Evolutionary conservation across 2,329 filamentous ascomycete species (phyloP).

Genomic region (Diaporthe citrichinensis): DNA sequence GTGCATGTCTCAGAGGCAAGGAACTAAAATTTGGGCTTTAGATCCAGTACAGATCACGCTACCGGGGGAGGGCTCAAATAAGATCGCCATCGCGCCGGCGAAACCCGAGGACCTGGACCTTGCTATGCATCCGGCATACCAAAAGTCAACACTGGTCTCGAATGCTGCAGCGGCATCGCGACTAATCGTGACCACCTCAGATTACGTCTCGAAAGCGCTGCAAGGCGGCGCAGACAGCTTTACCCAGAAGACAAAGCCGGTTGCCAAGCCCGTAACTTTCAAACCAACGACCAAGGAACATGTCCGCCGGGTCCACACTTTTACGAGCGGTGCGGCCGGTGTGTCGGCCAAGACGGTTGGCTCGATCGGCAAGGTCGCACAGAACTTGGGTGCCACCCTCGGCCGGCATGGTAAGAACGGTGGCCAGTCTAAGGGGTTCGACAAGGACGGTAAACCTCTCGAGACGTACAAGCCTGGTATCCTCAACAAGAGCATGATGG

Average conservation of each 20-base stretch:
- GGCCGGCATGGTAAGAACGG: conserved; percentile 72
- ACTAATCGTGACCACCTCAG: conserved; percentile 89
- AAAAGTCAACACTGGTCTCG: conserved; percentile 87
- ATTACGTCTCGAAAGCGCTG: conserved; percentile 83
- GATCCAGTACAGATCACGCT: conserved; percentile 87
- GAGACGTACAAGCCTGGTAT: conserved; percentile 87
- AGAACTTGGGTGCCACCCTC: conserved; percentile 87
- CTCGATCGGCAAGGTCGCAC: conserved; percentile 84
- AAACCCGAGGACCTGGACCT: conserved; percentile 80
- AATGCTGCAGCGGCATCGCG: conserved; percentile 90
- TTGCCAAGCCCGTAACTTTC: conserved; percentile 87
- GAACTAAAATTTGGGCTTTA: conserved; percentile 49
- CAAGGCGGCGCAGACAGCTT: conserved; percentile 84
- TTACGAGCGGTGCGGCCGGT: conserved; percentile 83
- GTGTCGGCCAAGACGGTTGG: conserved; percentile 90
- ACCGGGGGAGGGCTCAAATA: conserved; percentile 75
- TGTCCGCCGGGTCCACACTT: conserved; percentile 90
- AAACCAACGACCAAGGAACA: conserved; percentile 85
- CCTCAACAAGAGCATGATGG: conserved; percentile 96
- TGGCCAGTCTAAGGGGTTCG: conserved; percentile 71
- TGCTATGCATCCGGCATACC: conserved; percentile 91
- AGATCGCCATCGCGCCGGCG: conserved; percentile 76
- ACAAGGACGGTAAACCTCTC: conserved; percentile 77
- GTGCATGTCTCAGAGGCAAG: not conserved
- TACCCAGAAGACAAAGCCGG: conserved; percentile 83